Percentiles rank a stretch among this genome's conserved stretches.
These are phyloP conservation scores for Plasmopara viticola DNA, from an alignment of 352 stramenopile genomes.

Conservation along the genomic window DNA sequence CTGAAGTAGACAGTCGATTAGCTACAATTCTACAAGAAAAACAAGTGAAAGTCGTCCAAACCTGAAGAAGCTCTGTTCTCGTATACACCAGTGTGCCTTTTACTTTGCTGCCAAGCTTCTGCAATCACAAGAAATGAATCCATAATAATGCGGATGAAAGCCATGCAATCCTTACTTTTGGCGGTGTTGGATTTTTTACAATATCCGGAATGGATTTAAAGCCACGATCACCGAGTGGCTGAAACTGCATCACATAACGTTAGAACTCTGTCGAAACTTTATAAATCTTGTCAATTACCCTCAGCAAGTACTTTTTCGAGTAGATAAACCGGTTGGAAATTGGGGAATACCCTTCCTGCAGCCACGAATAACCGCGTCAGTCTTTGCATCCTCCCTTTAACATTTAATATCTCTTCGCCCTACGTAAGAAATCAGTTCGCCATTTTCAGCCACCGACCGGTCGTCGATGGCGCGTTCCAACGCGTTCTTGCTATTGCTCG, in stretches of 20 bases:
- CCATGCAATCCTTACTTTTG: constrained; percentile 23
- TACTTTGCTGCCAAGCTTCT: constrained; percentile 38
- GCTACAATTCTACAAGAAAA: not conserved
- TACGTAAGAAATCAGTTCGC: constrained; percentile 32
- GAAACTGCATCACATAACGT: constrained; percentile 34
- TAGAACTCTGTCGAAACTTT: too few relatives aligned
- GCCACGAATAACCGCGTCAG: constrained; percentile 6
- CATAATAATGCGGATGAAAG: not conserved
- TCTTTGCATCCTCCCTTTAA: not conserved
- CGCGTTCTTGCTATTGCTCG: constrained; percentile 14
- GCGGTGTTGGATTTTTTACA: constrained; percentile 31
- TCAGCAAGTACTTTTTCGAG: constrained; percentile 54
- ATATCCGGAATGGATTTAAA: constrained; percentile 40
- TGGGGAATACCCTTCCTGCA: constrained; percentile 28
- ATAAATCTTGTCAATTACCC: constrained; percentile 16
- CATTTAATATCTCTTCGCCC: not conserved
- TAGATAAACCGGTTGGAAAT: constrained; percentile 44
- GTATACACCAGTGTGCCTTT: constrained; percentile 57
- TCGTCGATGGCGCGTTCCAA: constrained; percentile 13
- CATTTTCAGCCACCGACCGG: constrained; percentile 19
- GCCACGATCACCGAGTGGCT: constrained; percentile 39
- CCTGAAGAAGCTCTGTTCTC: constrained; percentile 54
- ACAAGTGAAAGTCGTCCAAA: constrained; percentile 10
- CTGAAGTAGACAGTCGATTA: constrained; percentile 14
- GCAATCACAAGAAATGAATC: constrained; percentile 3